Percentiles rank a stretch among this genome's conserved stretches.
phyloP scores from a whole-genome alignment of 2,329 filamentous ascomycete species.

The Phyllosticta capitalensis region DNA sequence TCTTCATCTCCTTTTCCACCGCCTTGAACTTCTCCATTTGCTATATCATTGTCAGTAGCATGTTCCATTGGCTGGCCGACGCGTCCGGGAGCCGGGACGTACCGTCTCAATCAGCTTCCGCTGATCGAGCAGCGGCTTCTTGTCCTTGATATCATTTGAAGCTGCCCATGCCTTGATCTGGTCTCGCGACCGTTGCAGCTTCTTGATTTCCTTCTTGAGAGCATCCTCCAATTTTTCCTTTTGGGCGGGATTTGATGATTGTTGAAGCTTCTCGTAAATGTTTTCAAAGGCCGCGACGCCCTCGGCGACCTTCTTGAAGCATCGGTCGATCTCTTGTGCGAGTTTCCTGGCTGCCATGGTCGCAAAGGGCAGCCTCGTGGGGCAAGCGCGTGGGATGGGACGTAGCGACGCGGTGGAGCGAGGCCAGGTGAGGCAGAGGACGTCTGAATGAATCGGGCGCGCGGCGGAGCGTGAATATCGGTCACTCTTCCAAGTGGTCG shows the following conservation, averaged over 20 bases:
- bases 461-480: background rate
- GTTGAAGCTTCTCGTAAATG: slow-evolving; percentile 96
- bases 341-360: slow-evolving; percentile 92
- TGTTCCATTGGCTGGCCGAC: background rate
- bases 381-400: slow-evolving; percentile 13
- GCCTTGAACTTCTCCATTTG: slow-evolving; percentile 99
- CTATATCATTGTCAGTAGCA: slow-evolving; percentile 42
- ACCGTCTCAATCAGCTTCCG: slow-evolving; percentile 97
- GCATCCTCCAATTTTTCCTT: slow-evolving; percentile 98
- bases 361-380: slow-evolving; percentile 26
- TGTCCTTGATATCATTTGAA: slow-evolving; percentile 99
- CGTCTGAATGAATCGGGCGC: background rate
- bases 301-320: slow-evolving; percentile 96
- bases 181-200: slow-evolving; percentile 90
- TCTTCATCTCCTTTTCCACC: slow-evolving; percentile 99
- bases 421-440: background rate
- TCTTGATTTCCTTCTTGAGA: slow-evolving; percentile 99
- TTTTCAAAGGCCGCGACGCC: slow-evolving; percentile 84
- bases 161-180: slow-evolving; percentile 99
- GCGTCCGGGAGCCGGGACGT: slow-evolving; percentile 24
- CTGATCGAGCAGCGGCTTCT: slow-evolving; percentile 86
- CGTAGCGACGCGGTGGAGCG: background rate
- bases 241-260: slow-evolving; percentile 84
- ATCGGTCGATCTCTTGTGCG: slow-evolving; percentile 97
- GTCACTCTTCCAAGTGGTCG: background rate